These are phyloP conservation scores for Choiromyces venosus DNA, from an alignment of 495 filamentous ascomycete genomes.

Conservation along the genomic window DNA sequence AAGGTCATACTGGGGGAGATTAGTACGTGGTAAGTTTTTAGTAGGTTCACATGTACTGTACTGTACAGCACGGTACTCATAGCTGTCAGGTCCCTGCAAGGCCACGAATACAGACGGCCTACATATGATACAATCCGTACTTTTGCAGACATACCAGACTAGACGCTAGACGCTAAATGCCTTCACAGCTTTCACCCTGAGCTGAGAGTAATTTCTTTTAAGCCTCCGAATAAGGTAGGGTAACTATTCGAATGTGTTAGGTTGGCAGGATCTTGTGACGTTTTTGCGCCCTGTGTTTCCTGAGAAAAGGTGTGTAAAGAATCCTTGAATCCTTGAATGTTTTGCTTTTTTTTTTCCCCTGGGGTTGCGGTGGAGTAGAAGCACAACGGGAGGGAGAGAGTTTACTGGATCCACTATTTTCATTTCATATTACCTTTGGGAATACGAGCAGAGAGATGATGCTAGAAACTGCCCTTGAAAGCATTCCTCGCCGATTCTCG, in stretches of 20 bases:
- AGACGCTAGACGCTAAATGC: background rate
- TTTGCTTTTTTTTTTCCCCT: conserved; percentile 2
- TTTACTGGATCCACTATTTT: background rate
- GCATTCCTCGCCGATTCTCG: background rate
- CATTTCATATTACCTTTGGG: background rate
- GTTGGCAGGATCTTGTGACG: background rate
- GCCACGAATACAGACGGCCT: background rate
- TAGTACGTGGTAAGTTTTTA: background rate
- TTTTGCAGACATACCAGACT: background rate
- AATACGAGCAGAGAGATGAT: background rate
- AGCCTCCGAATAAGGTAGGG: background rate
- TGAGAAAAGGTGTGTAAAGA: background rate
- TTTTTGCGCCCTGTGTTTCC: background rate
- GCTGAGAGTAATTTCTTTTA: background rate
- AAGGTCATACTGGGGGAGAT: background rate
- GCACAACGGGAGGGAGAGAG: background rate
- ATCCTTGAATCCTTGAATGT: background rate
- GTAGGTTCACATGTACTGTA: background rate
- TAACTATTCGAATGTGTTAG: background rate
- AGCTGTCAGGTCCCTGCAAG: background rate
- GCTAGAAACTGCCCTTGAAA: background rate
- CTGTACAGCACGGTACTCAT: background rate
- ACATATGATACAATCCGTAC: background rate
- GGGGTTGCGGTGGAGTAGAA: background rate
- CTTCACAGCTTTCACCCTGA: background rate